A percentile compares a stretch with the other conserved stretches of the same genome.
phyloP scores from a whole-genome alignment of 768 basidiomycete genomes.

The Porphyrellus cyaneotinctus region DNA sequence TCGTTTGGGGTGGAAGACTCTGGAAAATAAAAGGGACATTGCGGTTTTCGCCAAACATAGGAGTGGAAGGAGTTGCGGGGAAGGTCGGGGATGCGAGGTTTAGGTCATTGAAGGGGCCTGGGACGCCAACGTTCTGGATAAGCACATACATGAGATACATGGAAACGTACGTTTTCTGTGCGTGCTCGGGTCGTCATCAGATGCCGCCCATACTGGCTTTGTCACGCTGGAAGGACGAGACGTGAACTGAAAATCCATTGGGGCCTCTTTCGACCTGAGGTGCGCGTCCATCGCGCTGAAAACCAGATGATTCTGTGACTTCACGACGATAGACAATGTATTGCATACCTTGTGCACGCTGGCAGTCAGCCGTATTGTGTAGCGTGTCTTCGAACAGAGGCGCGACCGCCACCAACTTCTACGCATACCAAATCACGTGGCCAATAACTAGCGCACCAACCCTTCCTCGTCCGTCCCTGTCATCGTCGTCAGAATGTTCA shows the following conservation, averaged over 20 bases:
- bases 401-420: constrained; percentile 11
- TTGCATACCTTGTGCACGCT: constrained; percentile 10
- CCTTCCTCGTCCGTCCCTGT: not conserved
- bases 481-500: constrained; percentile 24
- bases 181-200: constrained; percentile 44
- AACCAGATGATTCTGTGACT: not conserved
- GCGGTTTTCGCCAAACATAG: constrained; percentile 60
- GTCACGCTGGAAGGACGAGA: constrained; percentile 50
- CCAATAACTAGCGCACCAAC: constrained; percentile 11
- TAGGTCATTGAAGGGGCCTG: constrained; percentile 45
- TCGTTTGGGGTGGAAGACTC: constrained; percentile 42
- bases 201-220: constrained; percentile 56
- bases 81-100: constrained; percentile 33
- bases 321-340: not conserved
- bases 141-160: constrained; percentile 23
- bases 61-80: constrained; percentile 36
- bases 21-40: constrained; percentile 74
- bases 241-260: constrained; percentile 89
- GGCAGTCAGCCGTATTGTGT: constrained; percentile 3
- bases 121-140: constrained; percentile 28
- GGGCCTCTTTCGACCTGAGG: constrained; percentile 67
- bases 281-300: constrained; percentile 23
- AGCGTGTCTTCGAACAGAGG: constrained; percentile 8
- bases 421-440: constrained; percentile 26
- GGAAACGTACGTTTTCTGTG: constrained; percentile 65